Percentiles rank a stretch among this genome's conserved stretches.
Evolutionary conservation across 331 rosid genomes (phyloP).

Genomic region (Dryas integrifolia): DNA sequence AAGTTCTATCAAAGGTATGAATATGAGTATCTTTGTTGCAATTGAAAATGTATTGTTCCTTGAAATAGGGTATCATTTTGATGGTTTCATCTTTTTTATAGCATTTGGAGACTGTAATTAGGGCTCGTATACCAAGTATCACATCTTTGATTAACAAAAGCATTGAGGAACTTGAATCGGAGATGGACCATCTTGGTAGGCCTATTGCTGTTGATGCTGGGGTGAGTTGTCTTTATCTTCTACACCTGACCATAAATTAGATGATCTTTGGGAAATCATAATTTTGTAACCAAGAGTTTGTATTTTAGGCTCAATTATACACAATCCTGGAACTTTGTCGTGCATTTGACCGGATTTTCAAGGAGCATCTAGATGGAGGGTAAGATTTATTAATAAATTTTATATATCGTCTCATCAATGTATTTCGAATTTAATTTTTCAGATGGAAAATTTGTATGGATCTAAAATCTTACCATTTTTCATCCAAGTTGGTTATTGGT

Average conservation of each 20-base stretch:
- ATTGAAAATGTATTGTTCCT: background rate
- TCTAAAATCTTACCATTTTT: background rate
- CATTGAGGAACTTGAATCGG: conserved; percentile 89
- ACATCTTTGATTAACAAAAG: conserved; percentile 79
- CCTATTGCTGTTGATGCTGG: conserved; percentile 97
- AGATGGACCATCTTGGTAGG: conserved; percentile 92
- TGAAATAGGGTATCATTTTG: conserved; percentile 24
- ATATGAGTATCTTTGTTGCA: background rate
- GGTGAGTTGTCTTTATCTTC: conserved; percentile 47
- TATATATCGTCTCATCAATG: conserved; percentile 9
- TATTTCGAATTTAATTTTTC: conserved; percentile 10
- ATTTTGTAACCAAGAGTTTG: conserved; percentile 11
- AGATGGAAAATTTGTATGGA: background rate
- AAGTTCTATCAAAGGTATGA: conserved; percentile 82
- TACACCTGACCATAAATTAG: background rate
- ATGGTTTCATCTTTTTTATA: conserved; percentile 40
- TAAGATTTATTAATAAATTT: conserved; percentile 30
- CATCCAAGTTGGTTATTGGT: conserved; percentile 1
- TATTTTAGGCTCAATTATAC: conserved; percentile 84
- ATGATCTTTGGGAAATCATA: background rate
- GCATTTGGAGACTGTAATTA: conserved; percentile 85
- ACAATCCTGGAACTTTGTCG: conserved; percentile 93
- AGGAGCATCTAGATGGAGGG: conserved; percentile 99
- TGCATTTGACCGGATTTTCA: conserved; percentile 90
- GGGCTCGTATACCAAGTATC: conserved; percentile 87